Evolutionary conservation across 2,329 filamentous ascomycete genomes (phyloP).

Genomic region (Arthrobotrys megalospora): DNA sequence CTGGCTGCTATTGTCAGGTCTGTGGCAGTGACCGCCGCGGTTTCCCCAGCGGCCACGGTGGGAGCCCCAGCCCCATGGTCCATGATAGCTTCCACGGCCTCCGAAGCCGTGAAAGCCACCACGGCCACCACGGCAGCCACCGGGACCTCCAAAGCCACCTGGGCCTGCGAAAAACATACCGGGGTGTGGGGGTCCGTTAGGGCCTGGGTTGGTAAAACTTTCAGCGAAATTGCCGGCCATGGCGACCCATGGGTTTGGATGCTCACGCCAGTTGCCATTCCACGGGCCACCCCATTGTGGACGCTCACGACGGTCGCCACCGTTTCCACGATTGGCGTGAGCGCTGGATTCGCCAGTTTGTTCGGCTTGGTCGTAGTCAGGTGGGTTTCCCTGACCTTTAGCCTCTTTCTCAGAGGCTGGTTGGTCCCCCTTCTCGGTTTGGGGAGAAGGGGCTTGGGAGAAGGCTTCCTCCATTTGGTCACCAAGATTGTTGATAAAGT

Average conservation of each 20-base stretch:
- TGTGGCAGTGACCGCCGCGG: conserved; percentile 26
- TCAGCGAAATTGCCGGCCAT: conserved; percentile 45
- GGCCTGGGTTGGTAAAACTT: conserved; percentile 7
- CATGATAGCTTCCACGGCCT: conserved; percentile 51
- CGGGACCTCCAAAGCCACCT: conserved; percentile 30
- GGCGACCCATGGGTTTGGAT: conserved; percentile 54
- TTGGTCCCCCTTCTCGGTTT: conserved; percentile 51
- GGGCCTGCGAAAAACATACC: conserved; percentile 48
- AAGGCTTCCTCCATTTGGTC: conserved; percentile 60
- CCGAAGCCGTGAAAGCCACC: conserved; percentile 46
- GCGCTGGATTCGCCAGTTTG: conserved; percentile 53
- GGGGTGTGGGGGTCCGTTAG: conserved; percentile 31
- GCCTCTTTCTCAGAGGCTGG: conserved; percentile 28
- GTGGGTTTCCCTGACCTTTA: conserved; percentile 39
- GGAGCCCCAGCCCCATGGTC: conserved; percentile 57
- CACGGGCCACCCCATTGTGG: conserved; percentile 41
- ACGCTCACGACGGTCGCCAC: conserved; percentile 34
- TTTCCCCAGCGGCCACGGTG: conserved; percentile 52
- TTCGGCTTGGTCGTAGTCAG: conserved; percentile 49
- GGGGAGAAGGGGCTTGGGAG: conserved; percentile 35
- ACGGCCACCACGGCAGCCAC: conserved; percentile 42
- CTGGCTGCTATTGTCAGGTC: conserved; percentile 28
- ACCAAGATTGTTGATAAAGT: conserved; percentile 61
- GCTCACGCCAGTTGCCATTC: conserved; percentile 51
- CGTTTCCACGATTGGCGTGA: conserved; percentile 37